Percentiles rank a stretch among this genome's conserved stretches.
These are phyloP conservation scores for Tricholoma matsutake DNA, from an alignment of 768 basidiomycete species.

Conservation along the genomic window DNA sequence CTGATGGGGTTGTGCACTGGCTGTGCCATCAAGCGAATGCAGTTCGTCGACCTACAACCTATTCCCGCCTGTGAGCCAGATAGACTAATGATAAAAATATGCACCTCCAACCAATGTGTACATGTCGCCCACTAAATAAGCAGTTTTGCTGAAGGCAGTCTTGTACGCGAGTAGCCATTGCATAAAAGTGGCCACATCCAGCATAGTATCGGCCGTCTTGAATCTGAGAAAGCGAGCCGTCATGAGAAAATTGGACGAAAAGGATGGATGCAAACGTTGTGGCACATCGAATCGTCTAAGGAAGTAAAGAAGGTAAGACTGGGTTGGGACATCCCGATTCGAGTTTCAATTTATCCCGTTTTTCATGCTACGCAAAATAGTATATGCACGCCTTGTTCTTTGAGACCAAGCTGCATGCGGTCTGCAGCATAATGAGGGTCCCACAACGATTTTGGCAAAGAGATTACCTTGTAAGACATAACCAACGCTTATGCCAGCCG, in stretches of 20 bases:
- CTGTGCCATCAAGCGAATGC: slow-evolving; percentile 62
- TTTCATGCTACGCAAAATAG: slow-evolving; percentile 18
- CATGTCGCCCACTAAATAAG: slow-evolving; percentile 67
- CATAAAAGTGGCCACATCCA: slow-evolving; percentile 66
- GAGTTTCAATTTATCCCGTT: slow-evolving; percentile 13
- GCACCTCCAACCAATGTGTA: slow-evolving; percentile 47
- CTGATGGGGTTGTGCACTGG: slow-evolving; percentile 72
- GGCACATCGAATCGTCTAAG: slow-evolving; percentile 50
- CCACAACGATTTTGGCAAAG: background rate
- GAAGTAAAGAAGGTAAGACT: background rate
- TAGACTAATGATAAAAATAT: slow-evolving; percentile 7
- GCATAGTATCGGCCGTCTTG: slow-evolving; percentile 76
- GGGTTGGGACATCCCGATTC: background rate
- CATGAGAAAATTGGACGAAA: background rate
- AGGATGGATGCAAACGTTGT: slow-evolving; percentile 52
- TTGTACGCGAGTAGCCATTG: slow-evolving; percentile 65
- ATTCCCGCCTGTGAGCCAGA: slow-evolving; percentile 1
- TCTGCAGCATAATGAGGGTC: slow-evolving; percentile 14
- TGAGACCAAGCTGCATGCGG: slow-evolving; percentile 30
- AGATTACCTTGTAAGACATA: background rate
- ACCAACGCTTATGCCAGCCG: background rate
- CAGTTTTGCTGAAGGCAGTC: slow-evolving; percentile 66
- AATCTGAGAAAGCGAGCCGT: slow-evolving; percentile 40
- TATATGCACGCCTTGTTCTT: slow-evolving; percentile 44
- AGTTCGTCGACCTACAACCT: slow-evolving; percentile 56